Evolutionary conservation across 2,329 filamentous ascomycete species (phyloP).

Genomic region (Pezicula carpinea): DNA sequence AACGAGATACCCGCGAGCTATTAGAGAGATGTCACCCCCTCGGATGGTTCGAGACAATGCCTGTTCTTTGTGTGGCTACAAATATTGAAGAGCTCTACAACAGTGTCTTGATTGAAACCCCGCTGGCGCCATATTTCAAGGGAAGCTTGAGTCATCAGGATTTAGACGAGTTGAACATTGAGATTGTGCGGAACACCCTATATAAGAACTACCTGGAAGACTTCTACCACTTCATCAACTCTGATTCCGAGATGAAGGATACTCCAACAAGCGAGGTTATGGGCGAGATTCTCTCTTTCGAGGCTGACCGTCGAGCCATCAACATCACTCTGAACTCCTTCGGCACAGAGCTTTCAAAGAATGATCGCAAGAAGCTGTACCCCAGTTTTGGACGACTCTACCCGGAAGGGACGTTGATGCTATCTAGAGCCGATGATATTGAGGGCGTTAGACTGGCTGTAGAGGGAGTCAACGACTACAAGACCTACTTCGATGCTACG

Average conservation of each 20-base stretch:
- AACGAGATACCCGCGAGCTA: slow-evolving; percentile 92
- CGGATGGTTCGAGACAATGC: slow-evolving; percentile 99
- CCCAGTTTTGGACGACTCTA: slow-evolving; percentile 87
- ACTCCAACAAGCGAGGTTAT: slow-evolving; percentile 93
- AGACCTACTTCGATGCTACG: slow-evolving; percentile 92
- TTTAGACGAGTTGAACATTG: slow-evolving; percentile 97
- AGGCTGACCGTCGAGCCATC: slow-evolving; percentile 93
- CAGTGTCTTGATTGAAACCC: slow-evolving; percentile 94
- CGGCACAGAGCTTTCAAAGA: slow-evolving; percentile 90
- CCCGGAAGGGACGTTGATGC: slow-evolving; percentile 90
- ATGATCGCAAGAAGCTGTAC: slow-evolving; percentile 93
- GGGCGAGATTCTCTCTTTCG: slow-evolving; percentile 93
- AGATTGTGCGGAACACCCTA: slow-evolving; percentile 95
- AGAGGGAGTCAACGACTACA: slow-evolving; percentile 90
- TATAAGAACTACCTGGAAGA: slow-evolving; percentile 99
- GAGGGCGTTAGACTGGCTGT: slow-evolving; percentile 92
- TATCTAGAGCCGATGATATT: slow-evolving; percentile 89
- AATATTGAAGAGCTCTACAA: slow-evolving; percentile 99
- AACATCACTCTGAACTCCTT: slow-evolving; percentile 99
- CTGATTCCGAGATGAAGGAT: slow-evolving; percentile 76
- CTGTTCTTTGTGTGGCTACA: slow-evolving; percentile 92
- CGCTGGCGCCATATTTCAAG: slow-evolving; percentile 95
- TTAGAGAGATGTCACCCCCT: slow-evolving; percentile 94
- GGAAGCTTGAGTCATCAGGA: slow-evolving; percentile 93
- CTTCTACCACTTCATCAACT: slow-evolving; percentile 92